Base-by-base conservation (phyloP, 2,329 filamentous ascomycete species). In the Xylariales sp. region DNA sequence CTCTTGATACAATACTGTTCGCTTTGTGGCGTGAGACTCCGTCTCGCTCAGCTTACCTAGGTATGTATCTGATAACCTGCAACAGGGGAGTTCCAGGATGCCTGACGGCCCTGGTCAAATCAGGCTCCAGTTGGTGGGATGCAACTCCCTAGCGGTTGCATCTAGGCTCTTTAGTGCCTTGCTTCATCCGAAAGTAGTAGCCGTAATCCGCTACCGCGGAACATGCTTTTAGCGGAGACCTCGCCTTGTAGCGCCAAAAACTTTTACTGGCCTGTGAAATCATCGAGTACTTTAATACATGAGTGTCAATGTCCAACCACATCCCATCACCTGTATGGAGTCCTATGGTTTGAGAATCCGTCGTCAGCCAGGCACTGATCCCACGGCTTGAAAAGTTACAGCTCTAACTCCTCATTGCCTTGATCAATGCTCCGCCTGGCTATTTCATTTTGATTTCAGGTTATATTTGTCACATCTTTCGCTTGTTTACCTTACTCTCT, bases 141-240 rank as follows among this genome's bases (percentile, higher is more conserved):
- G 22, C 22, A 16, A 12, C 27, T 6, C 27, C 24, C 27, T 31
- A 20, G 18, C 24, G 27, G 9, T 15, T 15, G 10, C 6, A 7
- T 31, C 16, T 4, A 24, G 18, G 37, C 16, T n/a, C 18, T 39
- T 19, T 4, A 19, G 16, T 25, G 37, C 27, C n/a, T 10, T 9
- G 29, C 29, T 19, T 9, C 12, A 19, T 34, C 37, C 37, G 25
- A 20, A 40, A 32, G 25, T 25, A 14, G 28, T 16, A 33, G 16
- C 21, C 31, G 29, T 15, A 27, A 29, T 18, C 38, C 29, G 29
- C 38, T 32, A 40, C 28, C 24, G 38, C 32, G 9, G 8, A 9
- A 28, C 21, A 9, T 42, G 32, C 39, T 42, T 28, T 34, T 42
- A 42, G 39, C 39, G 39, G 39, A 22, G 39, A 28, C 38, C 14